Conservation (phyloP, 2,329 filamentous ascomycete genomes). For the Stemphylium vesicarium region DNA sequence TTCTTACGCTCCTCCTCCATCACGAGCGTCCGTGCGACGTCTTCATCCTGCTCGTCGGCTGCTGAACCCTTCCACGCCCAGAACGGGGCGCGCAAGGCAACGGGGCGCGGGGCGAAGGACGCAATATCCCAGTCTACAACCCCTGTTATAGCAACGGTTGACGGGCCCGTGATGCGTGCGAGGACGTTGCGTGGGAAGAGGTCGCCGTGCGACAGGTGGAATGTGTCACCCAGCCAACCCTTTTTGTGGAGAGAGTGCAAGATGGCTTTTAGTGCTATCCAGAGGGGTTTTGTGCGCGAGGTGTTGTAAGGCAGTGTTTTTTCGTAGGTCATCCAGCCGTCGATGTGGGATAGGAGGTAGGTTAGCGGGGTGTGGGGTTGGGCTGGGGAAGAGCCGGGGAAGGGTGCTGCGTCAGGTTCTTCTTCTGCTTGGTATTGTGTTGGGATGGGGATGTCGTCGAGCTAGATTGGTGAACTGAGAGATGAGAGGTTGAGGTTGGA, state of each 20-base stretch:
- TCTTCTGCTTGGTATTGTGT: not conserved
- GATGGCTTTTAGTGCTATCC: not conserved
- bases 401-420: not conserved
- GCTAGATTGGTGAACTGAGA: not conserved
- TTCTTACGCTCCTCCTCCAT: not conserved
- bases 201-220: slow-evolving; percentile 30
- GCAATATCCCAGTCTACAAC: slow-evolving; percentile 46
- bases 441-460: slow-evolving; percentile 2
- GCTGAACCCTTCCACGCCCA: slow-evolving; percentile 5
- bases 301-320: not conserved
- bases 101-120: slow-evolving; percentile 36
- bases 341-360: not conserved
- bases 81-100: slow-evolving; percentile 10
- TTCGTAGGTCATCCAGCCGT: slow-evolving; percentile 5
- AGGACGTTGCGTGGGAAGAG: slow-evolving; percentile 41
- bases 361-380: slow-evolving; percentile 2
- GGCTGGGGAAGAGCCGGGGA: not conserved
- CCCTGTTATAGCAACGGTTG: slow-evolving; percentile 16
- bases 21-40: not conserved
- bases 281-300: not conserved
- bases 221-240: slow-evolving; percentile 7
- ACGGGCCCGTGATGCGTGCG: slow-evolving; percentile 8
- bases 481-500: slow-evolving; percentile 2
- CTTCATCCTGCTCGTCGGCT: slow-evolving; percentile 1
- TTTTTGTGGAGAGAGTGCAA: not conserved